A percentile compares a stretch with the other conserved stretches of the same genome.
Evolutionary conservation across 2,329 filamentous ascomycete genomes (phyloP).

Genomic region (Nemania diffusa): DNA sequence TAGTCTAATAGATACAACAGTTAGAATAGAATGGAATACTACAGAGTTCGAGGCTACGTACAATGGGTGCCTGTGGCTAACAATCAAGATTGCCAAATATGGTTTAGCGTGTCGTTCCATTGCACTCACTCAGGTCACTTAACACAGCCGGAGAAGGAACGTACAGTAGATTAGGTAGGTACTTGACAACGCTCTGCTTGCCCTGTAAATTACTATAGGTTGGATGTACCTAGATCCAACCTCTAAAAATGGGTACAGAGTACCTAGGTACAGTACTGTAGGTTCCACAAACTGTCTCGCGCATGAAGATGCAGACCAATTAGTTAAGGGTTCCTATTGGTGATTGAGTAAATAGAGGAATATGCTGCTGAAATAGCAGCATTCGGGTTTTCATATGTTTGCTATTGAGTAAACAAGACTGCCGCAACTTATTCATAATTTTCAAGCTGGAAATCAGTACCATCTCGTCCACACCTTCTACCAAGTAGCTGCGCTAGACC

Average conservation of each 20-base stretch:
- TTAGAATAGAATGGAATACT: background rate
- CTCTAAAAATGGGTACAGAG: background rate
- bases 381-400: background rate
- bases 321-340: constrained; percentile 5
- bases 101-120: constrained; percentile 13
- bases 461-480: background rate
- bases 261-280: background rate
- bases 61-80: constrained; percentile 18
- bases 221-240: background rate
- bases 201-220: no score
- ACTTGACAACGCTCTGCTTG: no score
- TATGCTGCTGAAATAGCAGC: background rate
- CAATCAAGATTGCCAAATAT: constrained; percentile 11
- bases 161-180: background rate
- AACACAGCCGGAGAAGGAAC: background rate
- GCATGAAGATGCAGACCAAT: no score
- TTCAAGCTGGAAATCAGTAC: background rate
- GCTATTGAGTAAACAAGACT: background rate
- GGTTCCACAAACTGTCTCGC: background rate
- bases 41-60: constrained; percentile 17
- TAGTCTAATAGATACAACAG: no score
- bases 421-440: background rate
- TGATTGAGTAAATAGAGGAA: constrained; percentile 8
- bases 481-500: no score
- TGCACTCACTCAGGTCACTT: background rate